Conservation (phyloP, 495 filamentous ascomycete species). For the Aspergillus steynii region DNA sequence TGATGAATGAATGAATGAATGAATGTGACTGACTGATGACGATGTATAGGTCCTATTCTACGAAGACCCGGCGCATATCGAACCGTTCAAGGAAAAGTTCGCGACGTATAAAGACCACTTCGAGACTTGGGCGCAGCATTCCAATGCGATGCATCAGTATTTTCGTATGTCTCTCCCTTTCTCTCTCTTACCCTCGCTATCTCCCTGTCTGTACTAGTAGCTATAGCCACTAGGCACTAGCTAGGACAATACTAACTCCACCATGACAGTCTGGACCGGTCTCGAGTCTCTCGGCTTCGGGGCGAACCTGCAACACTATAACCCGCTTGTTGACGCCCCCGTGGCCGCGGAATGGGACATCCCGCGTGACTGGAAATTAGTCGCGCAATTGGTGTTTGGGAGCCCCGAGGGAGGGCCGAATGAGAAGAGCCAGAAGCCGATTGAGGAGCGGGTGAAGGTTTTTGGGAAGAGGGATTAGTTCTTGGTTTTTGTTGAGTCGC, state of each 20-base stretch:
- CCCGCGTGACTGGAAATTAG: conserved; percentile 46
- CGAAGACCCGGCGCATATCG: conserved; percentile 48
- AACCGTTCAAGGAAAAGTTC: conserved; percentile 47
- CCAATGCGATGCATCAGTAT: conserved; percentile 58
- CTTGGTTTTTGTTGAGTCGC: too few relatives aligned
- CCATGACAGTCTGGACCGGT: conserved; percentile 48
- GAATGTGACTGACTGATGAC: conserved; percentile 6
- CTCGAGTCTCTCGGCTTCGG: conserved; percentile 54
- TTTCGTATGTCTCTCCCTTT: conserved; percentile 34
- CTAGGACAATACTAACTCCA: conserved; percentile 9
- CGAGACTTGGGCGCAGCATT: conserved; percentile 51
- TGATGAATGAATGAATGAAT: too few relatives aligned
- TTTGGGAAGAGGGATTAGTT: conserved; percentile 19
- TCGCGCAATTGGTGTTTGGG: conserved; percentile 56
- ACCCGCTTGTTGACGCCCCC: conserved; percentile 48
- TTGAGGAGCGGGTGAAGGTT: conserved; percentile 42
- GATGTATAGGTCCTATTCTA: conserved; percentile 51
- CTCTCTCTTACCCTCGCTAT: background rate
- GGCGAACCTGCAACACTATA: conserved; percentile 59
- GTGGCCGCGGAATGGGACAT: conserved; percentile 47
- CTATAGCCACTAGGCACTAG: too few relatives aligned
- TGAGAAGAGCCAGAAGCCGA: conserved; percentile 39
- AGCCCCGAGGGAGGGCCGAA: conserved; percentile 33
- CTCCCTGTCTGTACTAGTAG: too few relatives aligned
- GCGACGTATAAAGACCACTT: conserved; percentile 45